Percentiles rank a stretch among this genome's conserved stretches.
phyloP scores from a whole-genome alignment of 164 flowering plant species.

The Tetrastigma voinierianum region DNA sequence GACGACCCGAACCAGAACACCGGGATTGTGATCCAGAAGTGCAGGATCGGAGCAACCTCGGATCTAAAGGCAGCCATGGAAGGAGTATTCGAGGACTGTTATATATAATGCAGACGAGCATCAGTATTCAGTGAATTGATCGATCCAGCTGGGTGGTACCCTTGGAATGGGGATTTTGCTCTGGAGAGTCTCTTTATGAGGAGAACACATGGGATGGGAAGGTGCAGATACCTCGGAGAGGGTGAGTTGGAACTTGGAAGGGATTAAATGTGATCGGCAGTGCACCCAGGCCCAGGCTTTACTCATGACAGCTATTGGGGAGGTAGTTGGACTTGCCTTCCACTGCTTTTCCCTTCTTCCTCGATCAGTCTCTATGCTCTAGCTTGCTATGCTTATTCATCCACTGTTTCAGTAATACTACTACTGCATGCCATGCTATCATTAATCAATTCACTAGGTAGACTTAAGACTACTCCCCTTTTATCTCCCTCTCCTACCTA shows the following conservation, averaged over 20 bases:
- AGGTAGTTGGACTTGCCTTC: conserved; percentile 45
- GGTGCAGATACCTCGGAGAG: conserved; percentile 53
- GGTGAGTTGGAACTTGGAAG: conserved; percentile 84
- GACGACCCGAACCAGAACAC: conserved; percentile 60
- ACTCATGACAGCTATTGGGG: conserved; percentile 49
- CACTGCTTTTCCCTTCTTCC: conserved; percentile 63
- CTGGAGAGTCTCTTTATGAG: conserved; percentile 59
- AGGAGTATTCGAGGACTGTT: conserved; percentile 64
- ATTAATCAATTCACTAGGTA: too few species aligned
- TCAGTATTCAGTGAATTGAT: conserved; percentile 47
- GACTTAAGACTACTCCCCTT: too few species aligned
- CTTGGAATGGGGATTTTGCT: conserved; percentile 59
- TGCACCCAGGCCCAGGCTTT: conserved; percentile 42
- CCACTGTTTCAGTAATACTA: too few species aligned
- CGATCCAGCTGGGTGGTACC: conserved; percentile 80
- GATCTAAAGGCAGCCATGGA: conserved; percentile 79
- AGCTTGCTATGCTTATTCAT: too few species aligned
- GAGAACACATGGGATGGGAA: conserved; percentile 84
- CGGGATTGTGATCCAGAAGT: conserved; percentile 80
- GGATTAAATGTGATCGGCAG: conserved; percentile 48
- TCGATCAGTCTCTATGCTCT: conserved; percentile 48
- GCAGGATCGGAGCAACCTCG: conserved; percentile 62
- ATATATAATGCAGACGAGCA: conserved; percentile 60
- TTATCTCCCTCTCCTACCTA: too few species aligned
- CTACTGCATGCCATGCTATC: too few species aligned